Conservation (phyloP, 345 rosid species). For the Raphanus raphanistrum region DNA sequence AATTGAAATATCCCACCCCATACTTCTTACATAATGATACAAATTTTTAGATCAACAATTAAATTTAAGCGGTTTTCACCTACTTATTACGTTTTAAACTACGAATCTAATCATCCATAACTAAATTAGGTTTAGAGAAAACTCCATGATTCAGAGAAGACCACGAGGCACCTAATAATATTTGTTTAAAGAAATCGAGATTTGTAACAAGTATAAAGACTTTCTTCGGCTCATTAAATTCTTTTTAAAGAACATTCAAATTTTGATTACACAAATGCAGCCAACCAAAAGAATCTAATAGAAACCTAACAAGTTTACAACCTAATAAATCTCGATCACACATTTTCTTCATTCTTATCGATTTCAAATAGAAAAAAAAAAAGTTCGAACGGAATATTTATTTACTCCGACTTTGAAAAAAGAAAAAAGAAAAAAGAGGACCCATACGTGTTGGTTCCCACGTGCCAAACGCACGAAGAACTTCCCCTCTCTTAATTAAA, state of each 20-base stretch:
- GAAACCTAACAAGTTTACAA: slow-evolving; percentile 20
- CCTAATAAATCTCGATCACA: slow-evolving; percentile 17
- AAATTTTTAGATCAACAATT: no score
- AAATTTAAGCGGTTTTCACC: no score
- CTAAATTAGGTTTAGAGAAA: background rate
- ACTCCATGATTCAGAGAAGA: background rate
- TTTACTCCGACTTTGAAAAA: background rate
- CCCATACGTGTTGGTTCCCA: slow-evolving; percentile 28
- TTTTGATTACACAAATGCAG: slow-evolving; percentile 4
- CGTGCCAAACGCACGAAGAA: slow-evolving; percentile 36
- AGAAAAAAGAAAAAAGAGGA: background rate
- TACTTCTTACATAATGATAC: no score
- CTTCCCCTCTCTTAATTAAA: background rate
- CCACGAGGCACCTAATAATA: background rate
- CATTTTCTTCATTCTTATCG: slow-evolving; percentile 28
- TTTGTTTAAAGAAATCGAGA: background rate
- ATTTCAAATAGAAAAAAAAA: background rate
- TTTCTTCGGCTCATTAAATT: background rate
- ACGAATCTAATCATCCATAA: background rate
- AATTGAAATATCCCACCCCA: no score
- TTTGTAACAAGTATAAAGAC: background rate
- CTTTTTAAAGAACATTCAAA: slow-evolving; percentile 1
- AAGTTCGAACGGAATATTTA: slow-evolving; percentile 6
- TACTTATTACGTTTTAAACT: background rate
- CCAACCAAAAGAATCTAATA: slow-evolving; percentile 14